Evolutionary conservation across 140 eudicot species (phyloP).

Genomic region (Bidens hawaiensis): DNA sequence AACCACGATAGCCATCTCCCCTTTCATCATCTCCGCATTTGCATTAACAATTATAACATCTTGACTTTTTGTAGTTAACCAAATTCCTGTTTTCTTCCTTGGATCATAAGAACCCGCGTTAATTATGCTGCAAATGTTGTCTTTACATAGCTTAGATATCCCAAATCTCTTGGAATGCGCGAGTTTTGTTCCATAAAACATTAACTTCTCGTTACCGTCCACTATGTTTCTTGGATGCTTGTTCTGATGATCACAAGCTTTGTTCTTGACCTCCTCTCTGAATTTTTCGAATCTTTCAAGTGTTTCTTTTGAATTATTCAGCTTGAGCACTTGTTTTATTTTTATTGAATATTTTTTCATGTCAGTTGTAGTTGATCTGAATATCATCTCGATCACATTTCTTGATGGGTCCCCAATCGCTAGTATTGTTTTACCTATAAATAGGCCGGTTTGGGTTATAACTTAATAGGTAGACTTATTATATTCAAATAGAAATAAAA

Average conservation of each 20-base stretch:
- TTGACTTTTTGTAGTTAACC: slow-evolving; percentile 35
- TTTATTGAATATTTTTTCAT: slow-evolving; percentile 19
- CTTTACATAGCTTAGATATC: slow-evolving; percentile 28
- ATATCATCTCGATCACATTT: slow-evolving; percentile 47
- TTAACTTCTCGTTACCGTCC: slow-evolving; percentile 54
- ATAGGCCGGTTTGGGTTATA: background rate
- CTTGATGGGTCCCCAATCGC: slow-evolving; percentile 46
- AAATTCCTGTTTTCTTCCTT: slow-evolving; percentile 34
- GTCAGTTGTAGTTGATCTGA: slow-evolving; percentile 21
- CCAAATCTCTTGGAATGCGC: slow-evolving; percentile 19
- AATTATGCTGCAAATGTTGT: slow-evolving; percentile 34
- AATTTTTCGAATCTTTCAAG: slow-evolving; percentile 45
- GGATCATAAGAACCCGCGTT: slow-evolving; percentile 25
- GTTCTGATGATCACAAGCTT: slow-evolving; percentile 20
- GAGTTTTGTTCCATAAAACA: slow-evolving; percentile 40
- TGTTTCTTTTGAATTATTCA: slow-evolving; percentile 37
- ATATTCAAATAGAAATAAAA: background rate
- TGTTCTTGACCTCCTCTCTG: slow-evolving; percentile 39
- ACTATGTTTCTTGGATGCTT: slow-evolving; percentile 49
- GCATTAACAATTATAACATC: slow-evolving; percentile 19
- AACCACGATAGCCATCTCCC: slow-evolving; percentile 34
- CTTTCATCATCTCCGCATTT: slow-evolving; percentile 21
- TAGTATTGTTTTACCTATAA: slow-evolving; percentile 21
- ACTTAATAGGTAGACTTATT: background rate
- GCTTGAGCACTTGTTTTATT: slow-evolving; percentile 33